phyloP scores from a whole-genome alignment of 192 early-diverging fungal species.

The Lobosporangium transversale region DNA sequence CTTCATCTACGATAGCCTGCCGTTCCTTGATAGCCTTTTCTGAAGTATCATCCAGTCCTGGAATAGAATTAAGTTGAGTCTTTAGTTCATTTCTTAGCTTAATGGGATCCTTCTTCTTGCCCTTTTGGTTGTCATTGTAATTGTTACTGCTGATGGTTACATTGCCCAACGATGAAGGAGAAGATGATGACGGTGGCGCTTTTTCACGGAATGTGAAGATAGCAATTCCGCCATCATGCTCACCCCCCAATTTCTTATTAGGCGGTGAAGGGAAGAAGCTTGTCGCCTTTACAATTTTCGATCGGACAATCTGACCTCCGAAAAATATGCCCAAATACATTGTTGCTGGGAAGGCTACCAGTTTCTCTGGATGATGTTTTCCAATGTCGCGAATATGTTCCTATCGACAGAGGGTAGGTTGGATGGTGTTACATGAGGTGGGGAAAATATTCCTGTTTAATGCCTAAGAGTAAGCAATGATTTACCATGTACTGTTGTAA shows the following conservation, averaged over 20 bases:
- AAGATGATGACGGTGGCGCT: background rate
- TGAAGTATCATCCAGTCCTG: constrained; percentile 3
- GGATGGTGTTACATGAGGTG: too few species aligned
- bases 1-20: constrained; percentile 26
- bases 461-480: too few species aligned
- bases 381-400: constrained; percentile 43
- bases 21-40: background rate
- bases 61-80: constrained; percentile 25
- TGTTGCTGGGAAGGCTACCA: constrained; percentile 41
- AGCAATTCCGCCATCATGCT: constrained; percentile 33
- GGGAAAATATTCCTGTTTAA: too few species aligned
- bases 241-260: constrained; percentile 27
- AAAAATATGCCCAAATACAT: constrained; percentile 44
- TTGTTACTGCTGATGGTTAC: background rate
- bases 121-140: background rate
- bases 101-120: constrained; percentile 28
- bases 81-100: constrained; percentile 21
- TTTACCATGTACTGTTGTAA: constrained; percentile 34
- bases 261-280: constrained; percentile 42
- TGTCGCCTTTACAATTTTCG: constrained; percentile 31
- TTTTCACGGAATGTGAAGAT: constrained; percentile 37
- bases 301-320: constrained; percentile 31
- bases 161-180: background rate
- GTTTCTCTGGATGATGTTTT: constrained; percentile 29
- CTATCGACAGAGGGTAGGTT: too few species aligned